Base-by-base conservation (phyloP, 2,329 filamentous ascomycete species). In the Fusarium sp. region DNA sequence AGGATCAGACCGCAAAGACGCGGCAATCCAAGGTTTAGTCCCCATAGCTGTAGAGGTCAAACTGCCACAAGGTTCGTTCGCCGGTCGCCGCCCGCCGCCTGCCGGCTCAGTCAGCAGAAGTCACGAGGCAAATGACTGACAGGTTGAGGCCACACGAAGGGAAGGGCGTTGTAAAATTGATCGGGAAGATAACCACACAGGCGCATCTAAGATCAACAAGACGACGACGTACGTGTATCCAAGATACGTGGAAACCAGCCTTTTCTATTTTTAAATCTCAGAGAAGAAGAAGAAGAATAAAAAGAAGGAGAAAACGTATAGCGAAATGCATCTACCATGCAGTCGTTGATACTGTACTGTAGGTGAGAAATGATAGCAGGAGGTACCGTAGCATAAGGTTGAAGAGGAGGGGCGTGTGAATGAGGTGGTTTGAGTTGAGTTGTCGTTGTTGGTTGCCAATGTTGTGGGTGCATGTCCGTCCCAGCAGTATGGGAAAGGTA, bases 401-500 rank as follows among this genome's bases (percentile, higher is more conserved):
- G 11, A 14, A 22, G 20, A 31, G 49, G 34, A 45, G 33, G 33
- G 34, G 55, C 22, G 58, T 52, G 52, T 63, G 57, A 57, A 55
- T 48, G 65, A 39, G 42, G 46, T 42, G 53, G 51, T 62, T 53
- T 48, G 40, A 52, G 24, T 53, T 48, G 40, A 52, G 24, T 56
- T 52, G 46, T 54, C 34, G 44, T 51, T 57, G 55, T 40, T 56
- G 43, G 38, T 17, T 39, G 18, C 22, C 33, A 55, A 50, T 38
- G 31, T 31, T 55, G 52, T 22, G 52, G 39, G 22, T 50, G 59
- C 43, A 43, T 57, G 63, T 62, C 62, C 46, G 68, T 72, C 71
- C 71, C 71, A 71, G 68, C 56, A 52, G 66, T 48, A 57, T 69
- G 71, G 71, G 56, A 68, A 60, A 73, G 60, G 45, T 36, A 44